Conservation (phyloP, 257 asterid genomes). For the Salvia hispanica region DNA sequence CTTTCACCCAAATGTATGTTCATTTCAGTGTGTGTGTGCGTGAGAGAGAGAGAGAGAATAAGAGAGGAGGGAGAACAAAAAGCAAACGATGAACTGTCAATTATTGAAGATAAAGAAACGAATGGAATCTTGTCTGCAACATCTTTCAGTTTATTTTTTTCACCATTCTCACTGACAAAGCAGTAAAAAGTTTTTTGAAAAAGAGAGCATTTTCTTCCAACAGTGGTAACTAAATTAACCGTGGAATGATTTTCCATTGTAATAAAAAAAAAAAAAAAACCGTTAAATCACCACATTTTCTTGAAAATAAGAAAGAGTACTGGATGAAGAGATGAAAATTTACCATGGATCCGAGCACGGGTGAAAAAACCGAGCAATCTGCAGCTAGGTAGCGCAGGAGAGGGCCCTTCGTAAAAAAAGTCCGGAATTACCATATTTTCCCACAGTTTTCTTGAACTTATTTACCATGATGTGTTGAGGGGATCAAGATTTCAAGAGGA, state of each 20-base stretch:
- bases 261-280: not conserved
- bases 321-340: no score
- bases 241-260: constrained; percentile 5
- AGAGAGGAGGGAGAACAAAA: constrained; percentile 39
- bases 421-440: constrained; percentile 58
- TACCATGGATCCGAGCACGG: constrained; percentile 7
- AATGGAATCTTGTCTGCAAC: constrained; percentile 58
- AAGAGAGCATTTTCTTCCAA: not conserved
- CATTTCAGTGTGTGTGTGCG: no score
- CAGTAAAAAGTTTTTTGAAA: not conserved
- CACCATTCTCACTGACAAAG: not conserved
- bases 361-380: not conserved
- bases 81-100: constrained; percentile 46
- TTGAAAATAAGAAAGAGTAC: not conserved
- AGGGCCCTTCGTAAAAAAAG: constrained; percentile 18
- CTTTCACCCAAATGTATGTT: constrained; percentile 46
- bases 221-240: not conserved
- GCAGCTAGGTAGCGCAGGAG: not conserved
- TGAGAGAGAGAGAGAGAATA: constrained; percentile 14
- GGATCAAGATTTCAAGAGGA: constrained; percentile 11
- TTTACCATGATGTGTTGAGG: constrained; percentile 8
- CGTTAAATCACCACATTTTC: not conserved
- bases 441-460: constrained; percentile 67
- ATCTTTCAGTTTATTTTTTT: constrained; percentile 33
- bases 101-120: constrained; percentile 39